Percentiles rank a stretch among this genome's conserved stretches.
phyloP scores from a whole-genome alignment of 2,329 filamentous ascomycete species.

The Fusarium sublunatum region DNA sequence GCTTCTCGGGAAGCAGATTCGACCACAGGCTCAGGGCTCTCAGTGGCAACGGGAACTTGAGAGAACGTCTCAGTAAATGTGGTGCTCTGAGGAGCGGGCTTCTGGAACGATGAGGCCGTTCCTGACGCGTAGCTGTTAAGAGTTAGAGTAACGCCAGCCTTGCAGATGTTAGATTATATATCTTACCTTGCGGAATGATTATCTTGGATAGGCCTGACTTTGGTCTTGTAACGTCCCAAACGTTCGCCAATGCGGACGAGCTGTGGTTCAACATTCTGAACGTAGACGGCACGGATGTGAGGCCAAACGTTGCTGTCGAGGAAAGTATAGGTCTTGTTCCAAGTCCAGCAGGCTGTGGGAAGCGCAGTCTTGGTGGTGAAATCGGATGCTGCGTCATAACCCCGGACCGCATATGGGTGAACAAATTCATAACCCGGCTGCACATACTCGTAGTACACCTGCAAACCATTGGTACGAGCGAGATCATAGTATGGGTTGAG shows the following conservation, averaged over 20 bases:
- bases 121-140: slow-evolving; percentile 36
- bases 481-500: slow-evolving; percentile 79
- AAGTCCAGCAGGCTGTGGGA: slow-evolving; percentile 77
- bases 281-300: slow-evolving; percentile 81
- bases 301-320: slow-evolving; percentile 84
- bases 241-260: slow-evolving; percentile 91
- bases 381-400: slow-evolving; percentile 73
- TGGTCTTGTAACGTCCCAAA: slow-evolving; percentile 76
- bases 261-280: slow-evolving; percentile 94
- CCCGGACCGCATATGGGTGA: slow-evolving; percentile 77
- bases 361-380: slow-evolving; percentile 77
- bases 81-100: slow-evolving; percentile 49
- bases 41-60: slow-evolving; percentile 25
- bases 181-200: slow-evolving; percentile 32
- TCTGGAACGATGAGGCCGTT: slow-evolving; percentile 50
- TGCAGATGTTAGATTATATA: background rate
- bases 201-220: slow-evolving; percentile 48
- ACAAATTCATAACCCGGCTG: slow-evolving; percentile 80
- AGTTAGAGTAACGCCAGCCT: slow-evolving; percentile 11
- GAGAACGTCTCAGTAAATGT: slow-evolving; percentile 50
- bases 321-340: slow-evolving; percentile 76
- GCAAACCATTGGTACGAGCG: slow-evolving; percentile 69
- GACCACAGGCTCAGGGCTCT: slow-evolving; percentile 33
- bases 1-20: slow-evolving; percentile 39
- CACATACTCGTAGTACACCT: slow-evolving; percentile 78